Evolutionary conservation across 1,284 basidiomycete species (phyloP).

Genomic region (Rhizoctonia solani): DNA sequence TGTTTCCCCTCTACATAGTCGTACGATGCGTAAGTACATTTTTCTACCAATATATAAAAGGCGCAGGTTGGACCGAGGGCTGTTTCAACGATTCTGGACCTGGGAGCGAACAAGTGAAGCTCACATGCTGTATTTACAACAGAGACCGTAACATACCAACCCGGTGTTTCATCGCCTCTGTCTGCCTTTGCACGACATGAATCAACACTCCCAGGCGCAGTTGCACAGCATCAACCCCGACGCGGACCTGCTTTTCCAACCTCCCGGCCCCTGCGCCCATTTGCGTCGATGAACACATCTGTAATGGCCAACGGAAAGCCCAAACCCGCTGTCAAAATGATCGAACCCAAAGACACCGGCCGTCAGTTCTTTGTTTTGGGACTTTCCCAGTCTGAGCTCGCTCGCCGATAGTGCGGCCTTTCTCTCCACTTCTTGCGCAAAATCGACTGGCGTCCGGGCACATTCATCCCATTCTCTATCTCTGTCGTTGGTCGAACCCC

Average conservation of each 20-base stretch:
- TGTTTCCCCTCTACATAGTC: not conserved
- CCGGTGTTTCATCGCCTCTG: constrained; percentile 22
- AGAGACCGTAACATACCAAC: constrained; percentile 28
- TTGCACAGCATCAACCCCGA: constrained; percentile 43
- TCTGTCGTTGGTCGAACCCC: constrained; percentile 24
- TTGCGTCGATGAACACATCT: constrained; percentile 58
- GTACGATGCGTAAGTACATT: constrained; percentile 32
- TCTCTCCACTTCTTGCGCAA: not conserved
- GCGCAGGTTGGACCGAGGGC: not conserved
- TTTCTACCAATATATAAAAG: not conserved
- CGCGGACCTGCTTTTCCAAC: constrained; percentile 60
- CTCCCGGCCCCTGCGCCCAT: constrained; percentile 74
- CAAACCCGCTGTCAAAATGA: constrained; percentile 60
- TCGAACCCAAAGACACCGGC: constrained; percentile 64
- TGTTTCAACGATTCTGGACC: constrained; percentile 18
- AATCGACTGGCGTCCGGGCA: constrained; percentile 29
- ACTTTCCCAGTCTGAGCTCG: constrained; percentile 76
- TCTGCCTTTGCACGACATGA: constrained; percentile 28
- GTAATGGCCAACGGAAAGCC: constrained; percentile 43
- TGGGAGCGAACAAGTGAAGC: not conserved
- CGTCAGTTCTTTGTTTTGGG: constrained; percentile 66
- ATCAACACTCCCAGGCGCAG: not conserved
- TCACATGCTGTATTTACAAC: constrained; percentile 1
- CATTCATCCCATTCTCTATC: not conserved
- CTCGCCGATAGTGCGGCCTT: constrained; percentile 19